phyloP scores from a whole-genome alignment of 2,329 filamentous ascomycete species.

The Orbilia blumenaviensis region DNA sequence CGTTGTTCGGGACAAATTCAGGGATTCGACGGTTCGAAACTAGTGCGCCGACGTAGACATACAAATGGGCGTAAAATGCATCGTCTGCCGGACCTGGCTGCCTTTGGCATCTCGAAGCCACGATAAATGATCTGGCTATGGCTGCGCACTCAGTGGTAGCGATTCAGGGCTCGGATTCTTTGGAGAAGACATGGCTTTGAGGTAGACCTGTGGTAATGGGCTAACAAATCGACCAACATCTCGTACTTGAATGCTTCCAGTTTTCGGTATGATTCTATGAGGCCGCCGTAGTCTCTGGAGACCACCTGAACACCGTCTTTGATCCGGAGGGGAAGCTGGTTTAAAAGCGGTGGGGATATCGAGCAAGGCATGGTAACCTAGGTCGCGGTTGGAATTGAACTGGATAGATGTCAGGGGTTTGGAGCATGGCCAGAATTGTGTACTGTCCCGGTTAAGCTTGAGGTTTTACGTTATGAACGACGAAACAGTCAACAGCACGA shows the following conservation, averaged over 20 bases:
- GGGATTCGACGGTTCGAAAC: no score
- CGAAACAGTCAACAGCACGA: background rate
- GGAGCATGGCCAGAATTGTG: background rate
- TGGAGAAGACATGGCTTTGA: background rate
- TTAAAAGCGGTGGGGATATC: constrained; percentile 12
- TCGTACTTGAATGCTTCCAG: constrained; percentile 24
- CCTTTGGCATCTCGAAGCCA: no score
- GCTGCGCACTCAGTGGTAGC: background rate
- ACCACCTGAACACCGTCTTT: constrained; percentile 6
- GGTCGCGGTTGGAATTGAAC: background rate
- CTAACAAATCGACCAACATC: constrained; percentile 14
- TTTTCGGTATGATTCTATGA: constrained; percentile 14
- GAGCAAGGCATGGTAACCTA: constrained; percentile 22
- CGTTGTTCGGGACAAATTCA: no score
- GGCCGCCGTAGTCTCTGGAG: constrained; percentile 22
- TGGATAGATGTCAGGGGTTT: constrained; percentile 2
- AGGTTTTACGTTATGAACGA: background rate
- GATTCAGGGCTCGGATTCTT: constrained; percentile 2
- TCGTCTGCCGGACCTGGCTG: no score
- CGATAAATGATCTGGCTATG: no score
- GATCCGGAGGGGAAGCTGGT: background rate
- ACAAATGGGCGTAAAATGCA: no score
- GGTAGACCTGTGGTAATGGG: background rate
- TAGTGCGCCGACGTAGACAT: no score
- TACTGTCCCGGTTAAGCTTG: background rate